Conservation (phyloP, 2,329 filamentous ascomycete genomes). For the Talaromyces rugulosus region DNA sequence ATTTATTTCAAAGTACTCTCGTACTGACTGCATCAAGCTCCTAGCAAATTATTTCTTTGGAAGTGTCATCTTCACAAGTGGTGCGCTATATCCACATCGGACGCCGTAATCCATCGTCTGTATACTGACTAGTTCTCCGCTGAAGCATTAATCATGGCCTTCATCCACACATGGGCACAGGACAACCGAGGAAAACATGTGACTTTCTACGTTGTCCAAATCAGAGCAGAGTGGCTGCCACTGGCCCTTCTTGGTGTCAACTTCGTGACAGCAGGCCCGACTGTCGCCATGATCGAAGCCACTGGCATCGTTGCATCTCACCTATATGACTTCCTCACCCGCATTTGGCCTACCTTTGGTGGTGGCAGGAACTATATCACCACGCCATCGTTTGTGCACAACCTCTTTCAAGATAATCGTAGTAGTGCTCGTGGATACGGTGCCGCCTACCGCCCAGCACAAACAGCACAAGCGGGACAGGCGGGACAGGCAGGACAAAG, state of each 20-base stretch:
- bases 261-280: conserved; percentile 62
- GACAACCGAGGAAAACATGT: conserved; percentile 75
- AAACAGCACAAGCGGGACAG: not conserved
- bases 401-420: conserved; percentile 51
- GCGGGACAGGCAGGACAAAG: not conserved
- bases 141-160: conserved; percentile 67
- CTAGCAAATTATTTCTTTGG: conserved; percentile 37
- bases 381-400: conserved; percentile 68
- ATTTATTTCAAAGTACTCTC: conserved; percentile 3
- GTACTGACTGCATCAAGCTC: conserved; percentile 35
- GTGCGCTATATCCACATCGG: not conserved
- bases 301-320: conserved; percentile 86
- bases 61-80: conserved; percentile 30
- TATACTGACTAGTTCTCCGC: not conserved
- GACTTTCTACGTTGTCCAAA: conserved; percentile 75
- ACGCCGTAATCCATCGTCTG: conserved; percentile 3
- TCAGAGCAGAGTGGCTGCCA: conserved; percentile 77
- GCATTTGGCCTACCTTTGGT: conserved; percentile 84
- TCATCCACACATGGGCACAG: conserved; percentile 80
- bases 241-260: conserved; percentile 73
- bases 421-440: not conserved
- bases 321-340: conserved; percentile 81
- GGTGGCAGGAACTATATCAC: conserved; percentile 72
- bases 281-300: conserved; percentile 58
- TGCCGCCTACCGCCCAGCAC: not conserved